Evolutionary conservation across 441 rosid species (phyloP).

Genomic region (Populus hybrid): DNA sequence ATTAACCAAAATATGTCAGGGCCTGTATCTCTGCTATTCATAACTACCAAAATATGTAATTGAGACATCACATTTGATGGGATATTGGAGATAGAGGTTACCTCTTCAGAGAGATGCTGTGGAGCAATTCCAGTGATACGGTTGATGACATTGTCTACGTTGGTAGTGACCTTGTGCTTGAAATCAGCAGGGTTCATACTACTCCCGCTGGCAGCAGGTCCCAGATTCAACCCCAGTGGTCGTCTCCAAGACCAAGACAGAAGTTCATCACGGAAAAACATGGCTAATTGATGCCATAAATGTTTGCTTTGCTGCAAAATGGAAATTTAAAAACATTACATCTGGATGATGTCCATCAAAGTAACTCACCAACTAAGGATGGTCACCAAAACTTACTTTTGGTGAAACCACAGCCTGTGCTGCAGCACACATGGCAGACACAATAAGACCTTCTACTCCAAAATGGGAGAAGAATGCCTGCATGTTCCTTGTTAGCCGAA

Average conservation of each 20-base stretch:
- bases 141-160: slow-evolving; percentile 71
- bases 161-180: slow-evolving; percentile 66
- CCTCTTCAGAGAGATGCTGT: slow-evolving; percentile 84
- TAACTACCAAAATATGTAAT: not conserved
- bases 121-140: slow-evolving; percentile 85
- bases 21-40: not conserved
- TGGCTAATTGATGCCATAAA: slow-evolving; percentile 90
- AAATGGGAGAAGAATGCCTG: slow-evolving; percentile 93
- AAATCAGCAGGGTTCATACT: slow-evolving; percentile 69
- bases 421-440: slow-evolving; percentile 88
- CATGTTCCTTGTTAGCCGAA: slow-evolving; percentile 97
- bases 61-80: not conserved
- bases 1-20: not conserved
- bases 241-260: slow-evolving; percentile 97
- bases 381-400: slow-evolving; percentile 47
- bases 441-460: slow-evolving; percentile 96
- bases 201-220: slow-evolving; percentile 57
- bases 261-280: slow-evolving; percentile 98
- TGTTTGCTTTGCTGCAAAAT: slow-evolving; percentile 83
- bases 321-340: slow-evolving; percentile 3
- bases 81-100: slow-evolving; percentile 20
- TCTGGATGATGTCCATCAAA: not conserved
- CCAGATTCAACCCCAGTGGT: slow-evolving; percentile 69
- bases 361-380: not conserved
- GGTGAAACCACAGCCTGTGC: slow-evolving; percentile 93